phyloP scores from a whole-genome alignment of 2,329 filamentous ascomycete genomes.

The Endocalyx cinctus region DNA sequence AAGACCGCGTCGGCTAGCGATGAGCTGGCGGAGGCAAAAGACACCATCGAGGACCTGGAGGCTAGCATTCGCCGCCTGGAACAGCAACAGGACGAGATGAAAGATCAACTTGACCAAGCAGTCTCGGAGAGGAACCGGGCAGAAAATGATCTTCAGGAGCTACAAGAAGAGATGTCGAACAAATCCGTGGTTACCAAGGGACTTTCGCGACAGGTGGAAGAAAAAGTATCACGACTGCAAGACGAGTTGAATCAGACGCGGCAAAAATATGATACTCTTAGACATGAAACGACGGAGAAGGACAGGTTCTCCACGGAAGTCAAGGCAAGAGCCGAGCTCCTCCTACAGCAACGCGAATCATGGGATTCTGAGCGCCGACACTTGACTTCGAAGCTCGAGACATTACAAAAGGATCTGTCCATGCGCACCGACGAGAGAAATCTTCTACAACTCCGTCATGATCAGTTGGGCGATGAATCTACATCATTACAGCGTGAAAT shows the following conservation, averaged over 20 bases:
- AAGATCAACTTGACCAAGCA: constrained; percentile 50
- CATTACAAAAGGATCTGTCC: constrained; percentile 56
- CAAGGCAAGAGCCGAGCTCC: constrained; percentile 38
- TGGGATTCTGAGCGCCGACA: constrained; percentile 34
- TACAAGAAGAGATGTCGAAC: constrained; percentile 74
- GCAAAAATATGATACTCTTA: constrained; percentile 45
- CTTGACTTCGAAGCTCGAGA: constrained; percentile 46
- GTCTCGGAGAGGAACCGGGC: constrained; percentile 51
- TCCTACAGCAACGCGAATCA: constrained; percentile 38
- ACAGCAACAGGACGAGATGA: constrained; percentile 50
- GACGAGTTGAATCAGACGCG: constrained; percentile 55
- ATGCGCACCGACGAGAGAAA: constrained; percentile 61
- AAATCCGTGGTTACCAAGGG: constrained; percentile 74
- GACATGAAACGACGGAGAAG: constrained; percentile 45
- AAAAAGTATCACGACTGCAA: constrained; percentile 63
- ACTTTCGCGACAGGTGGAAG: constrained; percentile 69
- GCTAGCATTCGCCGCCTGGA: constrained; percentile 49
- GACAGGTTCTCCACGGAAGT: constrained; percentile 43
- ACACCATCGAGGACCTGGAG: constrained; percentile 56
- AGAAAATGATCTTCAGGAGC: constrained; percentile 56
- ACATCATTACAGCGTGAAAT: constrained; percentile 63
- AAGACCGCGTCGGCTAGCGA: constrained; percentile 48
- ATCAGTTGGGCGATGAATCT: constrained; percentile 62
- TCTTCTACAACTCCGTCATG: constrained; percentile 63
- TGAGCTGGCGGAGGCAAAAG: constrained; percentile 51